Percentiles rank a stretch among this genome's conserved stretches.
phyloP scores from a whole-genome alignment of 2,329 filamentous ascomycete species.

The Xylariaceae sp. region DNA sequence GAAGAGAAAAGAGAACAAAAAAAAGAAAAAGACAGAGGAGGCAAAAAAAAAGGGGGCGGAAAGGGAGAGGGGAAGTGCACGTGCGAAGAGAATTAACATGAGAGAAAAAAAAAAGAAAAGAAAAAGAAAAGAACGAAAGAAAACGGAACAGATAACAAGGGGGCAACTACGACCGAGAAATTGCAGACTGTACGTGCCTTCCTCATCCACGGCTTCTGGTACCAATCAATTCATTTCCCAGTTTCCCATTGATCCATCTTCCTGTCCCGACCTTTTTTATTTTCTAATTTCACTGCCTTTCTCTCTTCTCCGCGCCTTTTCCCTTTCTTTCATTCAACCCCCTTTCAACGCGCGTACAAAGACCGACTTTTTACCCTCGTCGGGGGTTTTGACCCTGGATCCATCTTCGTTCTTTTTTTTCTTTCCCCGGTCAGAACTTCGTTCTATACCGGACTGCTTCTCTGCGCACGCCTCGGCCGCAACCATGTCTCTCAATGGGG shows the following conservation, averaged over 20 bases:
- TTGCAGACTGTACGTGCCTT: too few relatives aligned
- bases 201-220: background rate
- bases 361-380: background rate
- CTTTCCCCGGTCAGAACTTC: background rate
- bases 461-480: background rate
- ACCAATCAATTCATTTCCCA: background rate
- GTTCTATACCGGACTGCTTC: background rate
- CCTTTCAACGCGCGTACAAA: background rate
- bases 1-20: background rate
- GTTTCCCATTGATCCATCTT: background rate
- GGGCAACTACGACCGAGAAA: background rate
- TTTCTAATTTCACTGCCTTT: constrained; percentile 3
- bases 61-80: background rate
- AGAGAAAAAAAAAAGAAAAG: background rate
- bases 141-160: background rate
- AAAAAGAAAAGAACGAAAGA: background rate
- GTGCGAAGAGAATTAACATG: background rate
- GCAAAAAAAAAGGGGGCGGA: background rate
- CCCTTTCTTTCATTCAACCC: background rate
- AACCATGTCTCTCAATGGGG: constrained; percentile 12
- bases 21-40: background rate
- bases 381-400: background rate
- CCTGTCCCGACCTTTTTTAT: constrained; percentile 5
- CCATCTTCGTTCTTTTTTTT: background rate
- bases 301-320: constrained; percentile 2